Evolutionary conservation across 305 asterid species (phyloP).

Genomic region (Petunia hybrid): DNA sequence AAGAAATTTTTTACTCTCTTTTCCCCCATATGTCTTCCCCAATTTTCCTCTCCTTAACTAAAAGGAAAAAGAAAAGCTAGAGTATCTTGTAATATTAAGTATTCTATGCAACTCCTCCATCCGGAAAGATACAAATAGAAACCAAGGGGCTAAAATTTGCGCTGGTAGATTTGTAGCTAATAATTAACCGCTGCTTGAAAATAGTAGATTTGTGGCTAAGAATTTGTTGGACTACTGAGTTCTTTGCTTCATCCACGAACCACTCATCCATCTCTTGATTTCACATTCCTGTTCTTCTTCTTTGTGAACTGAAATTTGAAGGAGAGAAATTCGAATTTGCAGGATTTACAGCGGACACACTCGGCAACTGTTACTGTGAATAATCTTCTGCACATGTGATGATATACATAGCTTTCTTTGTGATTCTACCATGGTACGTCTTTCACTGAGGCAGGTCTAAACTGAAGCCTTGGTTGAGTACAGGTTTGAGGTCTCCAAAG

Average conservation of each 20-base stretch:
- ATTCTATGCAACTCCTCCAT: neutral
- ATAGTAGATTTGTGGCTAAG: neutral
- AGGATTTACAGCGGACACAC: constrained; percentile 79
- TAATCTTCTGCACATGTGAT: constrained; percentile 76
- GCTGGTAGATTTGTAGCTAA: no score
- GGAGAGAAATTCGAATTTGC: constrained; percentile 41
- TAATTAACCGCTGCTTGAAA: constrained; percentile 4
- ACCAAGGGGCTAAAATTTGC: neutral
- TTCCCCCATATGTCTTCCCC: neutral
- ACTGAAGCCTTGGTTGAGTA: constrained; percentile 24
- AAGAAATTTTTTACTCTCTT: constrained; percentile 5
- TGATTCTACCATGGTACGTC: constrained; percentile 20
- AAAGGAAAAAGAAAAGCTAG: neutral
- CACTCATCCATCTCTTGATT: neutral
- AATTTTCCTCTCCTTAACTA: neutral
- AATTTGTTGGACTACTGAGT: neutral
- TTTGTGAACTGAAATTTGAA: constrained; percentile 4
- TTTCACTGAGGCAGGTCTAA: constrained; percentile 25
- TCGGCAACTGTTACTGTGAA: constrained; percentile 75
- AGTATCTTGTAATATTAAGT: constrained; percentile 1
- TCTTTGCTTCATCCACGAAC: neutral
- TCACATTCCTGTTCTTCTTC: neutral
- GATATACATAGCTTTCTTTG: constrained; percentile 11
- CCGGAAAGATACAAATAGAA: neutral
- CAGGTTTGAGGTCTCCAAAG: constrained; percentile 28